phyloP scores from a whole-genome alignment of 2,329 filamentous ascomycete species.

The Epichloe gansuensis region DNA sequence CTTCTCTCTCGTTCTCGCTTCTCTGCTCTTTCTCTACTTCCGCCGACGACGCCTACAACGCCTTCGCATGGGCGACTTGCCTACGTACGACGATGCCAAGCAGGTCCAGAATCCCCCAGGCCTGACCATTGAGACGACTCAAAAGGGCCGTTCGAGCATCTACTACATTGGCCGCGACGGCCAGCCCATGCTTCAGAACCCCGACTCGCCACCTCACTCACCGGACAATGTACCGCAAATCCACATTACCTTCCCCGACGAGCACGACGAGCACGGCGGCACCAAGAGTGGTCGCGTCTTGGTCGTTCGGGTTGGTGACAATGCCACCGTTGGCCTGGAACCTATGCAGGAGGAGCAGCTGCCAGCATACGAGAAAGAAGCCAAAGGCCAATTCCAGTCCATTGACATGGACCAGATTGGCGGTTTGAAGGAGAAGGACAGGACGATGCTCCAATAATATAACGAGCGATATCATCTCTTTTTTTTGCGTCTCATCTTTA shows the following conservation, averaged over 20 bases:
- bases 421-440: slow-evolving; percentile 81
- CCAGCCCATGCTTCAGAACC: slow-evolving; percentile 60
- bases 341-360: slow-evolving; percentile 69
- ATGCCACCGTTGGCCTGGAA: slow-evolving; percentile 72
- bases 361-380: slow-evolving; percentile 78
- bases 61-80: slow-evolving; percentile 42
- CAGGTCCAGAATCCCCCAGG: slow-evolving; percentile 39
- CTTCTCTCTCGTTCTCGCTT: slow-evolving; percentile 54
- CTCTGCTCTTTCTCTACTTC: slow-evolving; percentile 59
- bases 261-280: slow-evolving; percentile 76
- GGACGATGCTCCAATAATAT: slow-evolving; percentile 23
- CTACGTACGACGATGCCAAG: slow-evolving; percentile 53
- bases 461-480: slow-evolving; percentile 3
- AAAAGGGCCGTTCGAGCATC: slow-evolving; percentile 51
- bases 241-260: slow-evolving; percentile 94
- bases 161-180: slow-evolving; percentile 71
- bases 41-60: slow-evolving; percentile 41
- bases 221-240: slow-evolving; percentile 87
- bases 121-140: slow-evolving; percentile 45
- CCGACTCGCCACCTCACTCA: slow-evolving; percentile 60
- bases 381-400: slow-evolving; percentile 71
- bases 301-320: slow-evolving; percentile 81
- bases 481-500: slow-evolving; percentile 8
- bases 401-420: slow-evolving; percentile 92
- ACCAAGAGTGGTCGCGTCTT: slow-evolving; percentile 77